Evolutionary conservation across 768 basidiomycete species (phyloP).

Genomic region (Mycena latifolia): DNA sequence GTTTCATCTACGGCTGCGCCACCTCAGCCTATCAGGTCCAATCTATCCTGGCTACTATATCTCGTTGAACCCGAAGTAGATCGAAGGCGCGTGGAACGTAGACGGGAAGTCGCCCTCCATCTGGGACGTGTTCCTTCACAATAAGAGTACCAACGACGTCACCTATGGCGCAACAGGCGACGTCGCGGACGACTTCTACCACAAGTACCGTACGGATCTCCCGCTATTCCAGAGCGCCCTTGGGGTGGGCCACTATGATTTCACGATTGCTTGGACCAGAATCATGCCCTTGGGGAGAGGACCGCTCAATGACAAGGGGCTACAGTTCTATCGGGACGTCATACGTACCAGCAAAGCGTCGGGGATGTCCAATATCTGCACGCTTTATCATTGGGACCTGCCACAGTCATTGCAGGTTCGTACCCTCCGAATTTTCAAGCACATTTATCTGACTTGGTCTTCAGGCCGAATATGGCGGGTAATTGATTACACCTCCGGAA

Average conservation of each 20-base stretch:
- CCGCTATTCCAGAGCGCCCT: slow-evolving; percentile 55
- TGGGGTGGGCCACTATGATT: slow-evolving; percentile 63
- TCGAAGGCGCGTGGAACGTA: slow-evolving; percentile 58
- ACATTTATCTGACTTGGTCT: not conserved
- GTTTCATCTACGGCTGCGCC: slow-evolving; percentile 35
- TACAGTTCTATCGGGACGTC: slow-evolving; percentile 59
- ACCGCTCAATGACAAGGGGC: slow-evolving; percentile 58
- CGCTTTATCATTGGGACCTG: slow-evolving; percentile 66
- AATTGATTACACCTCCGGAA: not conserved
- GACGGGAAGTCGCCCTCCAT: slow-evolving; percentile 56
- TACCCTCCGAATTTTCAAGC: slow-evolving; percentile 37
- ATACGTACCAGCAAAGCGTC: slow-evolving; percentile 58
- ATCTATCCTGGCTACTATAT: not conserved
- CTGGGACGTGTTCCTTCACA: slow-evolving; percentile 62
- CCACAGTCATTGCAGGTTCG: slow-evolving; percentile 62
- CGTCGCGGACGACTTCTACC: slow-evolving; percentile 60
- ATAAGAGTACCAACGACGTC: slow-evolving; percentile 53
- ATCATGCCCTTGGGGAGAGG: slow-evolving; percentile 63
- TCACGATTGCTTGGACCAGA: slow-evolving; percentile 68
- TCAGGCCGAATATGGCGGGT: slow-evolving; percentile 36
- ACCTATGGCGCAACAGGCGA: slow-evolving; percentile 58
- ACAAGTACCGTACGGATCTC: slow-evolving; percentile 57
- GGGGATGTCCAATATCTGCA: slow-evolving; percentile 59
- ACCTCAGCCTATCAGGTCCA: slow-evolving; percentile 32
- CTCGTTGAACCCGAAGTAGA: slow-evolving; percentile 46